Base-by-base conservation (phyloP, 2,329 filamentous ascomycete species). In the Diplodia seriata region DNA sequence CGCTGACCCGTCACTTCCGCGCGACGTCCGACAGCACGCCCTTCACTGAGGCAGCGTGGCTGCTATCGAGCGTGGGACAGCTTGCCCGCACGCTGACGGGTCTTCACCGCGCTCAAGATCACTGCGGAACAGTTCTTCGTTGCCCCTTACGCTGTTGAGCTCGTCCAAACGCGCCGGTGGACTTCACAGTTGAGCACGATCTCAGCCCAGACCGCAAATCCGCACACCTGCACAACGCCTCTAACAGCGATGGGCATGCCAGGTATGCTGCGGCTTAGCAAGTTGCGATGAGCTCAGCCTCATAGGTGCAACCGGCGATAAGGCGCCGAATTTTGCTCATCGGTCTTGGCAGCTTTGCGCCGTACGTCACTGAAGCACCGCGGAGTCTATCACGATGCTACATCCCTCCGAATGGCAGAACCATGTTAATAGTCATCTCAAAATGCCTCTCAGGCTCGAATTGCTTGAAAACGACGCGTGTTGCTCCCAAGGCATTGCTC, bases 331-430 rank as follows among this genome's bases (percentile, higher is more conserved):
- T 63, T 63, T 63, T 51, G 59, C 47, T 63, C 29, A n/a, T 33
- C 8, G 40, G 59, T 49, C 59, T 51, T 63, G 59, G 47, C 59
- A 26, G 23, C n/a, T 26, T 43, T 23, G 43, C 9, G 59, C 20
- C 12, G 36, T 51, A 43, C 38, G 47, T 51, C 59, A 63, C 59
- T 63, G 59, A 63, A 63, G 26, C 43, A 26, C 31, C 20, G 18
- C 26, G 11, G 12, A 18, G 29, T 14, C n/a, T 11, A 1, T 11
- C 7, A 11, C 11, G 23, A 49, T 38, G 31, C 43, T 38, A 18
- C 40, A 8, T 12, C 9, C 31, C 15, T 51, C 5, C 7, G 20
- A 12, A 29, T 8, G 11, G 4, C 31, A 23, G 1, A 26, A 2
- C 18, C 1, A 53, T 12, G 12, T 3, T n/a, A n/a, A 38, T 1